phyloP scores from a whole-genome alignment of 768 basidiomycete species.

The Termitomyces sp. region DNA sequence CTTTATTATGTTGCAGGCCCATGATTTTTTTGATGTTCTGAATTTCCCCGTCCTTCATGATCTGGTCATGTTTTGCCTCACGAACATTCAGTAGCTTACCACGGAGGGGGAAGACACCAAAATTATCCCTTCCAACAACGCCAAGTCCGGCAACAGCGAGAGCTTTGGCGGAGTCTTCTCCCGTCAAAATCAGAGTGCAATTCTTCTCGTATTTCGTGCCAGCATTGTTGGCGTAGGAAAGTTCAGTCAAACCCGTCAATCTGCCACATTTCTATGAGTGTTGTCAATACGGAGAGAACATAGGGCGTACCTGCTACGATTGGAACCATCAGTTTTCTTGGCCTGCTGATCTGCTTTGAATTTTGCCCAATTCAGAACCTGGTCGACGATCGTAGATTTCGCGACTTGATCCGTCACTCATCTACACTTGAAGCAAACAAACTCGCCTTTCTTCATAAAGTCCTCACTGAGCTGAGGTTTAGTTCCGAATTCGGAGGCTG shows the following conservation, averaged over 20 bases:
- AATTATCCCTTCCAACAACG: constrained; percentile 94
- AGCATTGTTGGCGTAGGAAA: constrained; percentile 97
- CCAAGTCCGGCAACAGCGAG: constrained; percentile 92
- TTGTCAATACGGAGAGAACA: background rate
- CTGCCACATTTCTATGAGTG: constrained; percentile 35
- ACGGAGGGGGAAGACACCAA: constrained; percentile 96
- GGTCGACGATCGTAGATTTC: constrained; percentile 88
- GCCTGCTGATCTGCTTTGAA: constrained; percentile 95
- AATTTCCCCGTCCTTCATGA: constrained; percentile 98
- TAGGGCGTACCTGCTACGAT: constrained; percentile 71
- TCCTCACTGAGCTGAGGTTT: constrained; percentile 85
- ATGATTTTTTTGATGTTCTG: constrained; percentile 98
- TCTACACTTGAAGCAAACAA: background rate
- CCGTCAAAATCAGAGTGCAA: constrained; percentile 95
- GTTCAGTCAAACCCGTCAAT: constrained; percentile 86
- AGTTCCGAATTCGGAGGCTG: constrained; percentile 84
- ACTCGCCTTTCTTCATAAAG: constrained; percentile 91
- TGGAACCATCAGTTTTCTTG: constrained; percentile 93
- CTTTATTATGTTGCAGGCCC: constrained; percentile 92
- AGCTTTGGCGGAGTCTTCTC: constrained; percentile 98
- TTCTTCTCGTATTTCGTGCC: constrained; percentile 76
- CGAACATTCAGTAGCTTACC: constrained; percentile 97
- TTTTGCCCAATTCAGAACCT: constrained; percentile 93
- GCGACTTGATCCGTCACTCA: constrained; percentile 47
- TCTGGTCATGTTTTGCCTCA: constrained; percentile 92